Base-by-base conservation (phyloP, 1,284 basidiomycete species). In the Ceratobasidium sp. region DNA sequence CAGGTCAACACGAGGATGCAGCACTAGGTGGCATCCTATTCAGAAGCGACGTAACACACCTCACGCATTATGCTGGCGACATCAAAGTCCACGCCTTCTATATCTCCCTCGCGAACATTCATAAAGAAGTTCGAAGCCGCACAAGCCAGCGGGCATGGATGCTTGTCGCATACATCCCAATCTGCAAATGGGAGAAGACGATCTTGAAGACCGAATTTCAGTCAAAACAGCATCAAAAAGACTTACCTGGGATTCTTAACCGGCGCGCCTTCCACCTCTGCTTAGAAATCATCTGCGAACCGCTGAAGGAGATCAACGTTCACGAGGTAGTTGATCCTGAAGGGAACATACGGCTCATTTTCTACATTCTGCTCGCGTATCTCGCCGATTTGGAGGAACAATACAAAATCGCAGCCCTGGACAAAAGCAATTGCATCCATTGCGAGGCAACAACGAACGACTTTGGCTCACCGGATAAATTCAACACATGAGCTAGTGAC, bases 101-200 rank as follows among this genome's bases (percentile, higher is more conserved):
- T 37, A 22, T 80, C 0, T 83, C 81, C 0, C 78, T 85, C 2
- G 83, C 83, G 0, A 85, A 85, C 74, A 79, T 86, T 4, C 49
- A 72, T 0, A 84, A 83, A 69, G 75, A 74, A 0, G 76, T 79
- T 0, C 79, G 81, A 1, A 78, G 80, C 13, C 72, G 68, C n/a
- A 62, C 66, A 4, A 61, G 29, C 22, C 13, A 13, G 4, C 51
- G 48, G 5, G 66, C 75, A 3, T 76, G 59, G 56, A 41, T 72
- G 39, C 24, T 75, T 4, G 16, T 69, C 24, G 74, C 31, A n/a
- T 75, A 71, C 54, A 61, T 75, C 11, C 75, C 75, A 6, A 69
- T 68, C 9, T 24, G 62, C 31, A 75, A 74, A 56, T 63, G 61
- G 61, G 61, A 63, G 27, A 19, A 13, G 9, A 63, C 61, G 9